Evolutionary conservation across 306 rosid genomes (phyloP).

Genomic region (Lotus japonicus): DNA sequence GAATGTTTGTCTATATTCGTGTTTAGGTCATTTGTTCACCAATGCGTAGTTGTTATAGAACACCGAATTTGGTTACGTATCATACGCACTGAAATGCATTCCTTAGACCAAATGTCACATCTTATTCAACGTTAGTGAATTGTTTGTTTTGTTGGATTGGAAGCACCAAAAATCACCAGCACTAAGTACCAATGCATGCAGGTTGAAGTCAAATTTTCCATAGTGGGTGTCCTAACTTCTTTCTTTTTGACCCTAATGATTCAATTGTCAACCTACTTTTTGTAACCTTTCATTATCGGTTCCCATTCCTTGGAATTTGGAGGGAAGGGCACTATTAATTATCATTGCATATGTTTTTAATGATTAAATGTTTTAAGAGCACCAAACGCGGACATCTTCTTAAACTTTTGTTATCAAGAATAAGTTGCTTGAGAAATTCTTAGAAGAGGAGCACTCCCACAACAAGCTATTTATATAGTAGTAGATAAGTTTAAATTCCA

Average conservation of each 20-base stretch:
- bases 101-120: constrained; percentile 20
- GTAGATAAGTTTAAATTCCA: no score
- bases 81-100: background rate
- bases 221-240: constrained; percentile 24
- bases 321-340: background rate
- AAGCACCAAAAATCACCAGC: background rate
- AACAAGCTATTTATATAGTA: no score
- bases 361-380: no score
- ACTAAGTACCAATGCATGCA: background rate
- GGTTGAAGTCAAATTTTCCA: constrained; percentile 10
- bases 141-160: constrained; percentile 16
- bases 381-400: no score
- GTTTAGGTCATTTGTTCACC: background rate
- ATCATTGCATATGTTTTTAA: background rate
- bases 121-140: constrained; percentile 14
- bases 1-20: background rate
- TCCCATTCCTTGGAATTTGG: constrained; percentile 20
- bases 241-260: constrained; percentile 22
- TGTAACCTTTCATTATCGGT: background rate
- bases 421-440: no score
- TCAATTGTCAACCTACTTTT: constrained; percentile 25
- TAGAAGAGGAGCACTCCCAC: no score
- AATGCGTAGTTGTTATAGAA: background rate
- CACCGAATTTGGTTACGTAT: background rate
- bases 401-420: no score